A percentile compares a stretch with the other conserved stretches of the same genome.
Conservation (phyloP, 2,329 filamentous ascomycete genomes). For the Sarocladiaceae sp. region DNA sequence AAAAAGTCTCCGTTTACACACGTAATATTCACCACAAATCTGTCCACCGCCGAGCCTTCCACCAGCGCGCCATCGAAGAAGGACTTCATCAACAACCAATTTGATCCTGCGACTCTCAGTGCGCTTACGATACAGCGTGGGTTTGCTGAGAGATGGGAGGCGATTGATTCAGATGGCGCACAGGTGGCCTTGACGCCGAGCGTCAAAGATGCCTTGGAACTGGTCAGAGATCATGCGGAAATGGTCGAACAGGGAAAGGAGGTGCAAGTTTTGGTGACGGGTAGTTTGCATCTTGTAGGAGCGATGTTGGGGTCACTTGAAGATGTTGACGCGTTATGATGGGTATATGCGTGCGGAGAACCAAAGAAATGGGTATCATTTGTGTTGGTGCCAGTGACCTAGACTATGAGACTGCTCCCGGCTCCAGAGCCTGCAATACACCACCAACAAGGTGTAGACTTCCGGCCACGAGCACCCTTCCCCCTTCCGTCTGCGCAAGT, state of each 20-base stretch:
- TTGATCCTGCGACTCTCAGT: constrained; percentile 46
- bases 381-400: not conserved
- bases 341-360: not conserved
- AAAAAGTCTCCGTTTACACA: constrained; percentile 55
- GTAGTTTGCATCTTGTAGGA: constrained; percentile 60
- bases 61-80: constrained; percentile 46
- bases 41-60: constrained; percentile 35
- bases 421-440: constrained; percentile 66
- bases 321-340: constrained; percentile 37
- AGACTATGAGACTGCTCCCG: constrained; percentile 29
- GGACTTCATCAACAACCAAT: constrained; percentile 54
- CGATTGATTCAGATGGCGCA: constrained; percentile 38
- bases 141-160: constrained; percentile 48
- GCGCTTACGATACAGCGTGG: constrained; percentile 48
- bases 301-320: constrained; percentile 48
- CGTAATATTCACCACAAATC: constrained; percentile 80
- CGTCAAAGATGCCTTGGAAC: constrained; percentile 45
- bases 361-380: constrained; percentile 10
- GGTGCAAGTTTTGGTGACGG: constrained; percentile 52
- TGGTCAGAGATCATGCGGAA: constrained; percentile 26
- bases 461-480: constrained; percentile 69
- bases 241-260: constrained; percentile 20
- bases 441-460: constrained; percentile 83
- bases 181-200: constrained; percentile 44
- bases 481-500: constrained; percentile 30